phyloP scores from a whole-genome alignment of 331 rosid species.

The Quercus lobata region DNA sequence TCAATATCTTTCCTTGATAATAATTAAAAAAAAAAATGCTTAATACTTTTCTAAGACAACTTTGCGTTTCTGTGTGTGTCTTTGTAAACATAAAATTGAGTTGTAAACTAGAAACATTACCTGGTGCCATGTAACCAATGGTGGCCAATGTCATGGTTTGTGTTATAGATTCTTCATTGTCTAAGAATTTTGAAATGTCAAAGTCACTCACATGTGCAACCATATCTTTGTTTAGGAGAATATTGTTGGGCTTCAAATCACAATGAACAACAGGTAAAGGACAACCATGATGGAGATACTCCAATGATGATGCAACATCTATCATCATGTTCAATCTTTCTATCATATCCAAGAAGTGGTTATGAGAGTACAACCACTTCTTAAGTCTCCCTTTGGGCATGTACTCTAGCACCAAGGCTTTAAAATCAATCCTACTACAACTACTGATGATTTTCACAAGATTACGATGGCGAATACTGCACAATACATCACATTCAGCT shows the following conservation, averaged over 20 bases:
- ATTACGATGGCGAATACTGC: neutral
- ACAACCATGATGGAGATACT: neutral
- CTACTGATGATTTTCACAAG: neutral
- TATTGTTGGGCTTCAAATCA: neutral
- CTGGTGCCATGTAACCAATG: neutral
- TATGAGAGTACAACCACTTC: neutral
- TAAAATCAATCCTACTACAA: neutral
- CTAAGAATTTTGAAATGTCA: neutral
- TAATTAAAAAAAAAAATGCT: too few relatives aligned
- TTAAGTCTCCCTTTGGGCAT: neutral
- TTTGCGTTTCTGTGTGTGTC: too few relatives aligned
- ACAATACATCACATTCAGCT: neutral
- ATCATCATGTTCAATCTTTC: neutral
- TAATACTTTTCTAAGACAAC: too few relatives aligned
- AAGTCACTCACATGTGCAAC: neutral
- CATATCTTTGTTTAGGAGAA: neutral
- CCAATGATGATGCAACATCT: neutral
- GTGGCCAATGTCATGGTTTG: neutral
- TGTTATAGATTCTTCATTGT: neutral
- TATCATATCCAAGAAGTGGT: neutral
- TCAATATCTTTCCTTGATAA: too few relatives aligned
- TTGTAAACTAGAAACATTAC: neutral
- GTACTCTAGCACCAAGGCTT: neutral
- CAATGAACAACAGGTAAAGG: neutral
- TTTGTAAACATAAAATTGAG: too few relatives aligned